Base-by-base conservation (phyloP, 495 filamentous ascomycete species). In the Penicillium antarcticum region DNA sequence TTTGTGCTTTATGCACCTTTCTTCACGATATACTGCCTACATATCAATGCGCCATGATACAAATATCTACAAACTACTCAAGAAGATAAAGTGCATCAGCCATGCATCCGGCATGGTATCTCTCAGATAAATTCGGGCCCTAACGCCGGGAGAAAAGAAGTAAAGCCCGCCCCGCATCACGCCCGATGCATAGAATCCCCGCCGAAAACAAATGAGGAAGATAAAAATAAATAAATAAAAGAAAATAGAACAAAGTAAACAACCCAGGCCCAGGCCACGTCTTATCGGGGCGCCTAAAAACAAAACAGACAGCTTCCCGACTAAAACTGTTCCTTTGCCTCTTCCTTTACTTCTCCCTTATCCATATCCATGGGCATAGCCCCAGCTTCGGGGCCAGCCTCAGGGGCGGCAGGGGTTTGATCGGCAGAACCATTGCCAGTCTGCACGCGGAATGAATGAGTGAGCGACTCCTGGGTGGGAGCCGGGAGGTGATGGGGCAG, bases 311-410 rank as follows among this genome's bases (percentile, higher is more conserved):
- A 36, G 10, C 44, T 11, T 24, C 37, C 14, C 14, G 24, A 46
- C 13, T 14, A 43, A 46, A 29, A 4, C 32, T 19, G 41, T 35
- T 40, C 34, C 65, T 48, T 52, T 32, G 41, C 16, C 47, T 73
- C 64, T 45, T 58, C 57, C 51, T 73, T 71, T 23, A 52, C 51
- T 53, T 65, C 68, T 46, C 69, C 71, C 13, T 53, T 49, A 67
- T 74, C 72, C 58, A 74, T 50, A 62, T 75, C 72, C 72, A 74
- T 74, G 7, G 70, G 70, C 18, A 66, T 70, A 35, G 68, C 57
- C 29, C 61, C 61, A 17, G 55, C 49, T 31, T 68, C 69, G 33
- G 56, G 58, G 17, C 45, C 55, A 10, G 55, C 52, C 10, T 65
- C 66, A 2, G 45, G 58, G 7, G 54, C 53, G 24, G 33, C 59